Evolutionary conservation across 1,139 yeast genomes (phyloP).

Genomic region (Groenewaldozyma auringiensis): DNA sequence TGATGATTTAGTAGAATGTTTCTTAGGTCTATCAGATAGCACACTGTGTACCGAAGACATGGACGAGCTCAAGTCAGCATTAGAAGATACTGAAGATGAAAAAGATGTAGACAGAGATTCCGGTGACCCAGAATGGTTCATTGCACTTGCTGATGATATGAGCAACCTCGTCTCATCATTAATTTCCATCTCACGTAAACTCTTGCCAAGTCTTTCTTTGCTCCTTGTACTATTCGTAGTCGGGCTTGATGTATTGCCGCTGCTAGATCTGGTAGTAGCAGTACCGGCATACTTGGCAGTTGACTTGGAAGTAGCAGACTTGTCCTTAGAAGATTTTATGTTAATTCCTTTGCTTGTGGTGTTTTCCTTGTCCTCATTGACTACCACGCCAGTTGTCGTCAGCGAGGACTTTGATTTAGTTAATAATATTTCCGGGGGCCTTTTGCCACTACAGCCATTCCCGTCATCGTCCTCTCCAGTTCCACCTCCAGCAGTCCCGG

Average conservation of each 20-base stretch:
- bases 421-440: neutral
- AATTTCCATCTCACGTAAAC: slow-evolving; percentile 1
- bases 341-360: neutral
- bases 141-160: neutral
- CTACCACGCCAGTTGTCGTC: neutral
- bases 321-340: neutral
- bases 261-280: neutral
- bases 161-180: neutral
- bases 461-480: slow-evolving; percentile 2
- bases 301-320: too few relatives aligned
- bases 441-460: slow-evolving; percentile 3
- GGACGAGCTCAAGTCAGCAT: neutral
- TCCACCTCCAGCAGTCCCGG: neutral
- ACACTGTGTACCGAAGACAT: neutral
- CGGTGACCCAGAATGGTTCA: neutral
- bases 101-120: slow-evolving; percentile 1
- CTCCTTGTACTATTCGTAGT: too few relatives aligned
- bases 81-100: neutral
- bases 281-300: neutral
- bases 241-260: too few relatives aligned
- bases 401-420: neutral
- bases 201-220: neutral
- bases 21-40: neutral
- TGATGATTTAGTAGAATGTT: neutral
- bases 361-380: neutral